Conservation (phyloP, 306 rosid species). For the barrel medic (Medicago truncatula) region MtrunA17r5.0-ANR NC_053042.1:22138501-22139000, state of each 20-base stretch:
- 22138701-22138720: slow-evolving; percentile 38
- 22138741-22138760: slow-evolving; percentile 40
- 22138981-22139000: too few species aligned
- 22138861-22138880: slow-evolving; percentile 13
- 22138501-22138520: slow-evolving; percentile 1
- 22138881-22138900: slow-evolving; percentile 19
- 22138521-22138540: not conserved
- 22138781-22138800: not conserved
- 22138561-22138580: slow-evolving; percentile 21
- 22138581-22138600: too few species aligned
- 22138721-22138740: slow-evolving; percentile 42
- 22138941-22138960: too few species aligned
- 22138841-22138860: slow-evolving; percentile 29
- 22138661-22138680: slow-evolving; percentile 28
- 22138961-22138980: too few species aligned
- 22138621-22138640: not conserved
- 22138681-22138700: slow-evolving; percentile 27
- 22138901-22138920: not conserved
- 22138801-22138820: slow-evolving; percentile 2
- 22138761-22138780: slow-evolving; percentile 20
- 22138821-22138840: slow-evolving; percentile 20
- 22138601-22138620: too few species aligned
- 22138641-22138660: not conserved
- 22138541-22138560: not conserved
- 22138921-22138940: too few species aligned